Conservation (phyloP, 164 flowering plant species). For the Berberis vulgaris region DNA sequence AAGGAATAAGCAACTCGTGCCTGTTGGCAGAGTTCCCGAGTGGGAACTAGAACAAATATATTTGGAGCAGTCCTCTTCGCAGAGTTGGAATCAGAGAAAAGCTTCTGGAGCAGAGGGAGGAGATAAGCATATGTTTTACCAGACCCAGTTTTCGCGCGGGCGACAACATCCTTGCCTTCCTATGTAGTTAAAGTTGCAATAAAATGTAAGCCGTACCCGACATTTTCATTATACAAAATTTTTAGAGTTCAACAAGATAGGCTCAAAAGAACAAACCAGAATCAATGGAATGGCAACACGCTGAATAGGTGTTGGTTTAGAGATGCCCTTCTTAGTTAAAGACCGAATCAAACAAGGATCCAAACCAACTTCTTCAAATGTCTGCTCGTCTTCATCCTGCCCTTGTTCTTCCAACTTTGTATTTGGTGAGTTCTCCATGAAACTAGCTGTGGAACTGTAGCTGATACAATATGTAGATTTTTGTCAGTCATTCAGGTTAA, state of each 20-base stretch:
- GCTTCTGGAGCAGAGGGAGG: slow-evolving; percentile 86
- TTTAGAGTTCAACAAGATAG: neutral
- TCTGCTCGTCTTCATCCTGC: slow-evolving; percentile 37
- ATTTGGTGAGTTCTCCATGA: too few relatives aligned
- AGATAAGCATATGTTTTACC: slow-evolving; percentile 95
- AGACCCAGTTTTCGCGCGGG: slow-evolving; percentile 90
- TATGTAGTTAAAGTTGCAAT: slow-evolving; percentile 8
- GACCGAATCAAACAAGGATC: slow-evolving; percentile 79
- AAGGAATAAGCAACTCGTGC: slow-evolving; percentile 16
- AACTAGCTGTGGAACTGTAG: too few relatives aligned
- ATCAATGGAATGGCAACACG: slow-evolving; percentile 64
- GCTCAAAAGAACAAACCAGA: slow-evolving; percentile 30
- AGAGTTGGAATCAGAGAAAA: slow-evolving; percentile 36
- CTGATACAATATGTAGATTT: too few relatives aligned
- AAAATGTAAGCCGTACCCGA: neutral
- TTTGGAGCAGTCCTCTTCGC: slow-evolving; percentile 46
- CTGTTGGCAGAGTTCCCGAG: slow-evolving; percentile 85
- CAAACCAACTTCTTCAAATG: slow-evolving; percentile 73
- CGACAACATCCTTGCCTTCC: slow-evolving; percentile 96
- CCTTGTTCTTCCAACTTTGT: slow-evolving; percentile 6
- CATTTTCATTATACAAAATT: too few relatives aligned
- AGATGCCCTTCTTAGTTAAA: slow-evolving; percentile 52
- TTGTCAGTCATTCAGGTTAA: too few relatives aligned
- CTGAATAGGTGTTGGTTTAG: slow-evolving; percentile 81
- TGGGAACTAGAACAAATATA: slow-evolving; percentile 75